Evolutionary conservation across 2,329 filamentous ascomycete genomes (phyloP).

Genomic region (Pseudocercospora macadamiae): DNA sequence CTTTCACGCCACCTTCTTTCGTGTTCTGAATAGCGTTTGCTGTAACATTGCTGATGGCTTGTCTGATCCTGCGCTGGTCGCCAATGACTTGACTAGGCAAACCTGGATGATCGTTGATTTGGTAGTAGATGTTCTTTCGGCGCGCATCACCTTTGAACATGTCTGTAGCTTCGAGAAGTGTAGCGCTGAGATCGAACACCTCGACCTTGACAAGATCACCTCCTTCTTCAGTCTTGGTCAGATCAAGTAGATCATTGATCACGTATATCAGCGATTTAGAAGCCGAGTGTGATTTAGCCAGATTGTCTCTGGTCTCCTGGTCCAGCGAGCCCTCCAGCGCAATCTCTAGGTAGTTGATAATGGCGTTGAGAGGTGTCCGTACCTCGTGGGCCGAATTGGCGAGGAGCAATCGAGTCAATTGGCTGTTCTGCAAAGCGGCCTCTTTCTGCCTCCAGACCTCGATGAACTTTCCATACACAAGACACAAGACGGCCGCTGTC

Average conservation of each 20-base stretch:
- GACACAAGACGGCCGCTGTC: conserved; percentile 81
- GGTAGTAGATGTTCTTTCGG: conserved; percentile 73
- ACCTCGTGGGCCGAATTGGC: conserved; percentile 93
- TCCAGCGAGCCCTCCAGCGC: conserved; percentile 81
- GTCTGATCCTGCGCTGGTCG: conserved; percentile 77
- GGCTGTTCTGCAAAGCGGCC: conserved; percentile 77
- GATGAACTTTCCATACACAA: conserved; percentile 89
- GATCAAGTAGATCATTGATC: conserved; percentile 86
- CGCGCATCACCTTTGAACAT: conserved; percentile 74
- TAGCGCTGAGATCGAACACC: conserved; percentile 70
- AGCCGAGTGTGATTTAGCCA: conserved; percentile 82
- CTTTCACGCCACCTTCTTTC: conserved; percentile 64
- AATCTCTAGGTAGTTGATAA: conserved; percentile 93
- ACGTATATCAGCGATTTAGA: conserved; percentile 93
- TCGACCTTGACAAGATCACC: conserved; percentile 79
- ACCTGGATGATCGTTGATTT: conserved; percentile 67
- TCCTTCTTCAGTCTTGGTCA: conserved; percentile 86
- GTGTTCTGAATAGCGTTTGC: conserved; percentile 87
- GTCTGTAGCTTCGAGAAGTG: conserved; percentile 75
- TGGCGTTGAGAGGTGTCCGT: conserved; percentile 85
- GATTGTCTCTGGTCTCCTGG: conserved; percentile 79
- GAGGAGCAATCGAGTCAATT: conserved; percentile 75
- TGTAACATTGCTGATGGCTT: conserved; percentile 79
- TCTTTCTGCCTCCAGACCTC: conserved; percentile 94
- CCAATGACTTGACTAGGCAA: conserved; percentile 74